Evolutionary conservation across 495 filamentous ascomycete species (phyloP).

Genomic region (Evansstolkia leycettana): DNA sequence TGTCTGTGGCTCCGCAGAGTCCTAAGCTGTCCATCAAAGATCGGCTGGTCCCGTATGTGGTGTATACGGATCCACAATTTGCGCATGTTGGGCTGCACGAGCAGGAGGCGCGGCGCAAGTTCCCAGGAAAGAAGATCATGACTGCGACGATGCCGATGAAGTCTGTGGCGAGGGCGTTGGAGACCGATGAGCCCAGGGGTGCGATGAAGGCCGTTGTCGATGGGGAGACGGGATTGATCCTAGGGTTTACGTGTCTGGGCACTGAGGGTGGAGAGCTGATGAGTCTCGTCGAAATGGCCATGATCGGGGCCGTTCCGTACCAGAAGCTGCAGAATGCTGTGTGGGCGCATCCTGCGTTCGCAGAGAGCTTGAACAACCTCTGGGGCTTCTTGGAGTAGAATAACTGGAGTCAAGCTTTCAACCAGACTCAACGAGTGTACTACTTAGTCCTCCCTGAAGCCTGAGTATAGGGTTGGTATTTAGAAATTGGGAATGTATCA

Average conservation of each 20-base stretch:
- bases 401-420: no score
- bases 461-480: no score
- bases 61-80: slow-evolving; percentile 41
- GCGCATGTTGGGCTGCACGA: slow-evolving; percentile 36
- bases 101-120: slow-evolving; percentile 15
- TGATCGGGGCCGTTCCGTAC: slow-evolving; percentile 31
- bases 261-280: slow-evolving; percentile 43
- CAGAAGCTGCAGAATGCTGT: slow-evolving; percentile 27
- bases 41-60: slow-evolving; percentile 32
- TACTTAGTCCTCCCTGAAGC: no score
- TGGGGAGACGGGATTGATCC: slow-evolving; percentile 26
- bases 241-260: slow-evolving; percentile 37
- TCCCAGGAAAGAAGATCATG: slow-evolving; percentile 14
- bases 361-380: slow-evolving; percentile 39
- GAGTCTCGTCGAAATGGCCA: slow-evolving; percentile 38
- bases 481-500: no score
- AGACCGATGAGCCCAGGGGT: slow-evolving; percentile 37
- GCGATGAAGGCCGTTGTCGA: slow-evolving; percentile 41
- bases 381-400: slow-evolving; percentile 28
- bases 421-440: no score
- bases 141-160: slow-evolving; percentile 38
- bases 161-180: slow-evolving; percentile 37
- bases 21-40: slow-evolving; percentile 15
- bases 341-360: slow-evolving; percentile 37
- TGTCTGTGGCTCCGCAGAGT: not conserved